Conservation (phyloP, 163 green algal genomes). For the Volvox carteri region DNA sequence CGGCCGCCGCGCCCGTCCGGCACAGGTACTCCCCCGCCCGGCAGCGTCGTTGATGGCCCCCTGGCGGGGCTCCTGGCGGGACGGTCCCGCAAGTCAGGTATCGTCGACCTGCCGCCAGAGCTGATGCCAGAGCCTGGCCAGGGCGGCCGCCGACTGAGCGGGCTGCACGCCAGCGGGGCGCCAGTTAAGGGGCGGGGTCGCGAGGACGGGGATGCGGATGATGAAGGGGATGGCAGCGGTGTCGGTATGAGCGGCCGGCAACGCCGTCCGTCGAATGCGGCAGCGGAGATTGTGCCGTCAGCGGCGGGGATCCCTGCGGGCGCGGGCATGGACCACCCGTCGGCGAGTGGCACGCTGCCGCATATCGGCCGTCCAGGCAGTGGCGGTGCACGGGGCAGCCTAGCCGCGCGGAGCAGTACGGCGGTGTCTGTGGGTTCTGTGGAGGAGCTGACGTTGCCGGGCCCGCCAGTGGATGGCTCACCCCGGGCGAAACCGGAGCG, state of each 20-base stretch:
- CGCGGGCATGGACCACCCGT: neutral
- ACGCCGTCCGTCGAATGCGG: too few relatives aligned
- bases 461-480: neutral
- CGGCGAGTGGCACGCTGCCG: neutral
- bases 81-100: neutral
- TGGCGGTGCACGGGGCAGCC: neutral
- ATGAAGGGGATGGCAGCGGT: neutral
- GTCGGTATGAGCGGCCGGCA: neutral
- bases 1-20: neutral
- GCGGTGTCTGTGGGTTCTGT: neutral
- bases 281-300: neutral
- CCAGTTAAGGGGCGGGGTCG: too few relatives aligned
- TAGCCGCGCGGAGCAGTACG: neutral
- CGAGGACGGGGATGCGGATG: neutral
- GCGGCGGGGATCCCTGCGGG: neutral
- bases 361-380: neutral
- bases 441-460: constrained; percentile 15
- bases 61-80: neutral
- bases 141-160: constrained; percentile 5
- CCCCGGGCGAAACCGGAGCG: neutral
- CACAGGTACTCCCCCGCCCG: neutral
- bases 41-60: neutral
- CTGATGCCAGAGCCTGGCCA: neutral
- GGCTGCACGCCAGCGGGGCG: neutral
- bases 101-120: constrained; percentile 17